Evolutionary conservation across 345 rosid genomes (phyloP), one percentile per base, ranked within the genome.

Genomic region (Populus tremula): DNA sequence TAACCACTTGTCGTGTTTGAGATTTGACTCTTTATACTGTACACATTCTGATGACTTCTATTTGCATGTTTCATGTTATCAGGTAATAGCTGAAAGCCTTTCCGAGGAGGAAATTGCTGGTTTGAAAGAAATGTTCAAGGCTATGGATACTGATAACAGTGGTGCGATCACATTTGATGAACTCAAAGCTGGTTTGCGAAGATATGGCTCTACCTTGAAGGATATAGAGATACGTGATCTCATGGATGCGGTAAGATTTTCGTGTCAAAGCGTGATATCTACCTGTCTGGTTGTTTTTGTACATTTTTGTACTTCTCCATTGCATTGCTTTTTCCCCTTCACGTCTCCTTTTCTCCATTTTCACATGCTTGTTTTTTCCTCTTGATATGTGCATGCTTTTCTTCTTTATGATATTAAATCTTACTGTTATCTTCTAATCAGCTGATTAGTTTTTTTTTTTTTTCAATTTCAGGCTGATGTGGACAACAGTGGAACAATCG

Each of bases 91-190:
- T 53, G 97, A 95, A 85, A 92, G 97, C 82, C 99, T 95, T 66
- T 95, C 99, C 1, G 98, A 95, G 88, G 98, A 93, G 88, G 99
- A 93, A 87, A 95, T 95, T 82, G 98, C 99, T 76, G 99, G 98
- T 78, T 75, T 95, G 81, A 88, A 89, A 78, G 98, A 95, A 87
- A 95, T 95, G 97, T 95, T 95, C 85, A 78, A 79, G 78, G 78
- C 97, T 72, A 95, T 95, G 96, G 99, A 95, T 86, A 95, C 99
- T 12, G 99, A 93, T 77, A 90, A 82, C 80, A 95, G 99, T 73
- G 99, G 98, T 75, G 99, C 99, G 18, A 95, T 95, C 77, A 93
- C 99, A 79, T 95, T 92, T 79, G 98, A 95, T 80, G 99, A 95
- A 82, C 93, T 95, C 54, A 95, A 93, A 87, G 99, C 96, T 61